Base-by-base conservation (phyloP, 2,329 filamentous ascomycete species). In the Aspergillus novofumigatus region DNA sequence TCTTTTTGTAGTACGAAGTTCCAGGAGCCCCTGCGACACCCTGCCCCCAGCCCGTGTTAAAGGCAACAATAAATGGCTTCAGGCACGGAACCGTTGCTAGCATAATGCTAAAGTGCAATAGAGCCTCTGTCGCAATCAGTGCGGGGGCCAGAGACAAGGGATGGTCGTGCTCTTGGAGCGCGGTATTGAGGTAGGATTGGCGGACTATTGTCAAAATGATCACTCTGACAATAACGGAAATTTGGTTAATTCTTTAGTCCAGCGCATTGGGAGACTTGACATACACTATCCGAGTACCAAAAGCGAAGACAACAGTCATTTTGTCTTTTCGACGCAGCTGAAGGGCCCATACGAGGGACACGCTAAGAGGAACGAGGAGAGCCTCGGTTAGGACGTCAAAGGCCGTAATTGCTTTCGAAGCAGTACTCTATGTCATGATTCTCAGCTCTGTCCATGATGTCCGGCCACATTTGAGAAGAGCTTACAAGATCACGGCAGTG, bases 21-120 rank as follows among this genome's bases (percentile, higher is more conserved):
- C 32, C 14, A 1, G 32, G 32, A 35, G 32, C 17, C 32, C 11
- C 32, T 17, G 32, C 32, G 3, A 35, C 32, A 1, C 62, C 64
- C 45, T 63, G 64, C 8, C 62, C 64, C 64, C 64, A 77, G n/a
- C 75, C 70, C 17, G 73, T 75, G 57, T 73, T 74, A 65, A 77
- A 76, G 50, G 67, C 69, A 28, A 73, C 68, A 14, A 76, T 73
- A 55, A 77, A 77, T 4, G 72, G 70, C 56, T 75, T 76, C 29
- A 76, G 65, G 25, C 75, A 76, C 3, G 75, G 74, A 14, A 78
- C 65, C 0, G 75, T 78, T 42, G 73, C 72, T 0, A 73, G 66
- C 57, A 76, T 75, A 26, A 79, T 67, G 17, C 74, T 73, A 63
- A 72, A 76, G 32, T 74, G 70, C 25, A 78, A 65, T 42, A 78